phyloP scores from a whole-genome alignment of 1,139 yeast species.

The Sporopachydermia cereana region DNA sequence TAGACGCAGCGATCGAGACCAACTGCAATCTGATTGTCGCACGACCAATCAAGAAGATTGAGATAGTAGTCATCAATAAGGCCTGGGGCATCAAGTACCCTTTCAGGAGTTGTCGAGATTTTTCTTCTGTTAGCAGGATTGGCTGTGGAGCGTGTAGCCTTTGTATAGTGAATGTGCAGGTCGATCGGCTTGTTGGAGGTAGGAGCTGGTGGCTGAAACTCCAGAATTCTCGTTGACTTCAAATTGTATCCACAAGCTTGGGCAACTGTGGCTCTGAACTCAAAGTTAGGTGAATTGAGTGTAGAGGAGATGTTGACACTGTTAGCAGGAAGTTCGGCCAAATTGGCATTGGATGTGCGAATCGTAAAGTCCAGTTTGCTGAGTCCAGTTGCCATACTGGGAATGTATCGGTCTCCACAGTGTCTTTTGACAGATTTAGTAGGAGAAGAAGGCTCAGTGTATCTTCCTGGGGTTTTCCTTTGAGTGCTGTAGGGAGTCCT shows the following conservation, averaged over 20 bases:
- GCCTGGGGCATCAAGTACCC: conserved; percentile 95
- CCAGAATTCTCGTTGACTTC: conserved; percentile 63
- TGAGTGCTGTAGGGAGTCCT: conserved; percentile 2
- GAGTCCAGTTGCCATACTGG: conserved; percentile 2
- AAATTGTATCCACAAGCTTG: conserved; percentile 88
- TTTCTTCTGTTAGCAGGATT: conserved; percentile 49
- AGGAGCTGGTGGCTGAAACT: conserved; percentile 84
- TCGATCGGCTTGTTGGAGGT: conserved; percentile 49
- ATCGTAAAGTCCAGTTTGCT: conserved; percentile 12
- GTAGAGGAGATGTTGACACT: conserved; percentile 1
- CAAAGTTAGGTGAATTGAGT: conserved; percentile 8
- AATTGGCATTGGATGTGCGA: conserved; percentile 59
- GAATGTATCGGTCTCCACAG: conserved; percentile 5
- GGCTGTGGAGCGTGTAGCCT: conserved; percentile 34
- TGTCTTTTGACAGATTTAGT: conserved; percentile 3
- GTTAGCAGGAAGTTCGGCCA: conserved; percentile 30
- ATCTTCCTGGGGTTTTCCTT: conserved; percentile 2
- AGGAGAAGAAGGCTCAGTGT: conserved; percentile 4
- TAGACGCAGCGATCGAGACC: conserved; percentile 80
- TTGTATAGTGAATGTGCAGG: conserved; percentile 31
- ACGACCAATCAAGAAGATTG: conserved; percentile 90
- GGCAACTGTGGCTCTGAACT: conserved; percentile 76
- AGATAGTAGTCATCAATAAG: conserved; percentile 88
- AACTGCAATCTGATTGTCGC: conserved; percentile 71
- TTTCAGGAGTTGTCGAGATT: conserved; percentile 80